Conservation (phyloP, 2,329 filamentous ascomycete species). For the Chaetomiaceae sp. region DNA sequence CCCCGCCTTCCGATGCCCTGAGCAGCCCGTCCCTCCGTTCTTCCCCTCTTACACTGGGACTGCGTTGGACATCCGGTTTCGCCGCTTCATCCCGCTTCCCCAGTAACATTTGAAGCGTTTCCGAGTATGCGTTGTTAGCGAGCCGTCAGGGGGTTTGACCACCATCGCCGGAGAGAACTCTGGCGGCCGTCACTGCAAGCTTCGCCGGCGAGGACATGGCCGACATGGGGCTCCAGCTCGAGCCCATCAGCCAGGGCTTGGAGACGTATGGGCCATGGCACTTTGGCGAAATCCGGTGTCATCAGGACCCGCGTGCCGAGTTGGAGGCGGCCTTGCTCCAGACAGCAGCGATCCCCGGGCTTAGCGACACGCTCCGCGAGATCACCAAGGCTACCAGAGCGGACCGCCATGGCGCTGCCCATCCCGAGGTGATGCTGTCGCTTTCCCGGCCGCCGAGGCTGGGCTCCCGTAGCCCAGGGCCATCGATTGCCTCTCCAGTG, state of each 20-base stretch:
- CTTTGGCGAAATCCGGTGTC: conserved; percentile 16
- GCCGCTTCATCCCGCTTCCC: background rate
- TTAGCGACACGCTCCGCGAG: conserved; percentile 16
- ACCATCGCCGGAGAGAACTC: conserved; percentile 1
- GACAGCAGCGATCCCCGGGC: conserved; percentile 12
- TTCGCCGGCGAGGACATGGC: background rate
- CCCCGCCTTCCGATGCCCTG: too few species aligned
- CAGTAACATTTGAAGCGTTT: background rate
- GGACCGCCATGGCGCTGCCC: background rate
- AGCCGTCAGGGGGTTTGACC: conserved; percentile 1
- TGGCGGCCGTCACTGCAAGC: background rate
- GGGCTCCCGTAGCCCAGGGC: background rate
- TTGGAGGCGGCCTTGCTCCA: conserved; percentile 22
- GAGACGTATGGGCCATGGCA: conserved; percentile 26
- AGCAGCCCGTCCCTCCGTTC: too few species aligned
- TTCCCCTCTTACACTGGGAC: too few species aligned
- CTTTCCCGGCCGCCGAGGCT: background rate
- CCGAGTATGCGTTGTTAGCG: conserved; percentile 17
- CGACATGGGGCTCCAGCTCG: conserved; percentile 27
- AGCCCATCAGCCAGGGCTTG: conserved; percentile 19
- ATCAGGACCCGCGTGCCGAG: conserved; percentile 13
- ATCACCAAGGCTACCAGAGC: conserved; percentile 9
- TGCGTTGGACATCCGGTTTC: too few species aligned
- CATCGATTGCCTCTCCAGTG: background rate
- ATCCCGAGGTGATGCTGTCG: conserved; percentile 4